These are phyloP conservation scores for Nitzschia sp. DNA, from an alignment of 108 stramenopile species.

Conservation along the genomic window DNA sequence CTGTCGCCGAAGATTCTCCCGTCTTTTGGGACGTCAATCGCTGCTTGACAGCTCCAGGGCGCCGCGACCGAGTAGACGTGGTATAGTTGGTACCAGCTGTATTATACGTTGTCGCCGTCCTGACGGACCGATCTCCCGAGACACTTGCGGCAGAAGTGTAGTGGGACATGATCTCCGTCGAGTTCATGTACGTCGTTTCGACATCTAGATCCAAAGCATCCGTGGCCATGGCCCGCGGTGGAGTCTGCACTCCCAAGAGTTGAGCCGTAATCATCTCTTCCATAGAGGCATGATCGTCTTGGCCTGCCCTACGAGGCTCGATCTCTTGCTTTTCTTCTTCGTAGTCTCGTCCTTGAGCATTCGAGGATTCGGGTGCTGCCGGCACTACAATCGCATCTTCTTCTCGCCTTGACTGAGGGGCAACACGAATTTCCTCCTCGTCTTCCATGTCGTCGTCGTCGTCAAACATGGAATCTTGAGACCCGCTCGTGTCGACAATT, in stretches of 20 bases:
- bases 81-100: constrained; percentile 42
- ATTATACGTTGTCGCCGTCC: constrained; percentile 37
- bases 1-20: constrained; percentile 37
- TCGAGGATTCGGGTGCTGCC: not conserved
- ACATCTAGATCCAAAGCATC: constrained; percentile 33
- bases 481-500: not conserved
- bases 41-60: constrained; percentile 68
- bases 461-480: constrained; percentile 22
- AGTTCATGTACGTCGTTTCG: constrained; percentile 40
- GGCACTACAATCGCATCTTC: not conserved
- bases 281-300: constrained; percentile 2
- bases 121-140: constrained; percentile 34
- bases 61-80: constrained; percentile 54
- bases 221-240: not conserved
- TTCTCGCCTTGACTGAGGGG: not conserved
- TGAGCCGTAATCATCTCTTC: constrained; percentile 17
- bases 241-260: constrained; percentile 4
- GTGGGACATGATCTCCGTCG: constrained; percentile 33
- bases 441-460: not conserved
- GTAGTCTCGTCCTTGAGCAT: not conserved
- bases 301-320: not conserved
- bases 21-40: constrained; percentile 41
- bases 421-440: not conserved
- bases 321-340: constrained; percentile 21
- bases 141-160: constrained; percentile 5